Conservation (phyloP, 228 moss, liverwort and hornwort species). For the Sphagnum magellanicum region DNA sequence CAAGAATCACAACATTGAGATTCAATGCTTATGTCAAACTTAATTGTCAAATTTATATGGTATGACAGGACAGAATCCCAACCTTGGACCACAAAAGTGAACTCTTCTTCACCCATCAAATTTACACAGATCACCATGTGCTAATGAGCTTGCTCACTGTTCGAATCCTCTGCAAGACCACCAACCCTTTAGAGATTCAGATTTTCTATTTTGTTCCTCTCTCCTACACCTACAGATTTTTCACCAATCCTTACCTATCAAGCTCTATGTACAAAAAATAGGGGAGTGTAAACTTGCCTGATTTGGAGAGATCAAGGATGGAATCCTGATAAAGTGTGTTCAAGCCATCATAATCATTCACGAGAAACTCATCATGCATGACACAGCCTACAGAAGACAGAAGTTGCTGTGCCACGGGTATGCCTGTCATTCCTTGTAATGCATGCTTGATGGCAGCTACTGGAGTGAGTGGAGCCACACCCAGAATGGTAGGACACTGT, state of each 20-base stretch:
- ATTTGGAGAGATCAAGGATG: slow-evolving; percentile 53
- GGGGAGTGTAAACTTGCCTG: slow-evolving; percentile 18
- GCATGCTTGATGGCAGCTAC: slow-evolving; percentile 71
- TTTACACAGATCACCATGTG: slow-evolving; percentile 78
- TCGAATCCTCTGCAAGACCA: slow-evolving; percentile 60
- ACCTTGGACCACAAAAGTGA: slow-evolving; percentile 77
- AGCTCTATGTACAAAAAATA: no score
- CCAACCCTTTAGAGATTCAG: no score
- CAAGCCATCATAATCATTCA: slow-evolving; percentile 38
- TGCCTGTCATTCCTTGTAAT: slow-evolving; percentile 60
- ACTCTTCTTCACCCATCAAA: slow-evolving; percentile 82
- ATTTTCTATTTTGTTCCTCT: no score
- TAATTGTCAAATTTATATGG: no score
- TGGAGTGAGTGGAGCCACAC: slow-evolving; percentile 47
- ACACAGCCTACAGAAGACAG: slow-evolving; percentile 41
- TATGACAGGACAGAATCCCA: slow-evolving; percentile 64
- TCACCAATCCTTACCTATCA: no score
- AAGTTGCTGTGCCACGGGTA: slow-evolving; percentile 50
- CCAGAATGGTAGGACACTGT: slow-evolving; percentile 79
- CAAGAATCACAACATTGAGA: no score
- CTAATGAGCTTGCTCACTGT: slow-evolving; percentile 69
- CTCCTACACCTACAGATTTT: no score
- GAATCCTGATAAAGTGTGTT: slow-evolving; percentile 47
- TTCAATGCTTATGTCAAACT: not conserved
- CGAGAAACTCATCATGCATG: slow-evolving; percentile 57